Evolutionary conservation across 139 green algal species (phyloP), one percentile per base, ranked within the genome.

Genomic region (Micromonas commoda): DNA sequence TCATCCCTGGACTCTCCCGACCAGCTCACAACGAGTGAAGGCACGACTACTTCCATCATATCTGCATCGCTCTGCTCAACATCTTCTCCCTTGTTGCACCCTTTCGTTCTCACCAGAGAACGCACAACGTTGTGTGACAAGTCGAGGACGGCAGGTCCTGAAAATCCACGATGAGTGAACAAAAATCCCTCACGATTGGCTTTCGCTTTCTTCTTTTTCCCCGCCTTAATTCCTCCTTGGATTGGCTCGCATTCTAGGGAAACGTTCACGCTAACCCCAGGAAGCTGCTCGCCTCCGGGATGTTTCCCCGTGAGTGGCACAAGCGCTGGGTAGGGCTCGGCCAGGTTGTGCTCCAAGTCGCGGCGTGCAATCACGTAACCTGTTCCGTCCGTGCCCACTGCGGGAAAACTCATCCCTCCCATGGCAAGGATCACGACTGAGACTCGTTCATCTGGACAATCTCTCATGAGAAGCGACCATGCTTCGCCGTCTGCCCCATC

Each of bases 151-250:
- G 86, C 77, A 0, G 93, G 93, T 2, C 93, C 93, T 26, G 82
- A 92, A 84, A 84, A 94, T 31, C 85, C 86, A 57, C 79, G 85
- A 85, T 97, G 93, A 0, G 91, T 97, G 77, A 97, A 96, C 33
- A 97, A 84, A 72, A 97, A 84, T 0, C 83, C 87, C 0, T 81
- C 84, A 24, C 92, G 84, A n/a, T 84, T 72, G 31, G 91, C 85
- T 63, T 83, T 24, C 61, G 77, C 76, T 57, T 81, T 85, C 76
- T 83, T 86, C 54, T 85, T 86, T 28, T 68, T 63, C 13, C 53
- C 65, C 23, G 32, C 29, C 33, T 33, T 13, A 20, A 37, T 45
- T 38, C 38, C 52, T 5, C 52, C 71, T 26, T 53, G 31, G 69
- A 65, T 35, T 6, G 69, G 16, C 21, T 78, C 65, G 31, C 37